phyloP scores from a whole-genome alignment of 1,284 basidiomycete species.

The Boletus semigastroideus region DNA sequence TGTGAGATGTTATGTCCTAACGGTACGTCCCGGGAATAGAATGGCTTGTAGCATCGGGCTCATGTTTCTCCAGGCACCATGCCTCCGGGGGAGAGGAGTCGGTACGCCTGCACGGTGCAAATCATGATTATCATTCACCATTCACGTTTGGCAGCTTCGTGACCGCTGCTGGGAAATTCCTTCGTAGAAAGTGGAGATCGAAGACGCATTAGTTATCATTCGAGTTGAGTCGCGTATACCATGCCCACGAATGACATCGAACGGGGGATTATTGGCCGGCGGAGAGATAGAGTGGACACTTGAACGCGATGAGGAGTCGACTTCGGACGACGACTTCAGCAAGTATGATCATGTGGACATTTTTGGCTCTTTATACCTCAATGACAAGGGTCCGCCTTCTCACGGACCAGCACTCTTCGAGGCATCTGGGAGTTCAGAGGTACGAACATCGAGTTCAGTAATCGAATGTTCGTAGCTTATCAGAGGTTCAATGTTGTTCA shows the following conservation, averaged over 20 bases:
- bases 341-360: conserved; percentile 12
- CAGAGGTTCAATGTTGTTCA: not conserved
- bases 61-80: not conserved
- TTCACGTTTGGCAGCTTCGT: conserved; percentile 39
- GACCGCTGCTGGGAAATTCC: conserved; percentile 48
- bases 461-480: conserved; percentile 3
- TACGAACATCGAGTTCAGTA: not conserved
- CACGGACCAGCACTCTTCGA: not conserved
- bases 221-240: conserved; percentile 34
- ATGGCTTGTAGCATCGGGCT: not conserved
- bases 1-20: not conserved
- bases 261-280: conserved; percentile 8
- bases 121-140: not conserved
- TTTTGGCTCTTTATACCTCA: conserved; percentile 16
- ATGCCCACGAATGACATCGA: conserved; percentile 37
- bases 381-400: conserved; percentile 1
- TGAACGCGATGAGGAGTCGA: conserved; percentile 1
- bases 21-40: not conserved
- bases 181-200: conserved; percentile 41
- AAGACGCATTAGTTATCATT: conserved; percentile 50
- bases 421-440: not conserved
- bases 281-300: conserved; percentile 6
- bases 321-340: not conserved
- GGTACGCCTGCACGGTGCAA: not conserved
- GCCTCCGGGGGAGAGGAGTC: not conserved